Conservation (phyloP, 2,329 filamentous ascomycete species). For the Phyllosticta capitalensis region DNA sequence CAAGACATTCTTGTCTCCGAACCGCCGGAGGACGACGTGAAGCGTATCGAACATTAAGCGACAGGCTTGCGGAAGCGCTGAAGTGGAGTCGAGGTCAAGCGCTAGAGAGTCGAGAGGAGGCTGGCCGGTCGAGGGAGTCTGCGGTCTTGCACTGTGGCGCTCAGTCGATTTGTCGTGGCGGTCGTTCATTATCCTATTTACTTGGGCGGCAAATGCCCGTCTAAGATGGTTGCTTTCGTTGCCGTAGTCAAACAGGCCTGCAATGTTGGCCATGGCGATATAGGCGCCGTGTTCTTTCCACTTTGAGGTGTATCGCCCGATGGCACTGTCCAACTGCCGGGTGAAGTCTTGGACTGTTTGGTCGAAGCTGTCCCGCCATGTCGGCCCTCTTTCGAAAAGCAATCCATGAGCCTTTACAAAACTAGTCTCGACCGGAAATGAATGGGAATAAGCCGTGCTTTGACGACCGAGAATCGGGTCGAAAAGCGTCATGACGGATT, state of each 20-base stretch:
- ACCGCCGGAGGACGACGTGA: conserved; percentile 40
- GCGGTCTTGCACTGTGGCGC: conserved; percentile 12
- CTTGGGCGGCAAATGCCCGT: conserved; percentile 6
- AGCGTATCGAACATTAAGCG: conserved; percentile 38
- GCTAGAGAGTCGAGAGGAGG: conserved; percentile 1
- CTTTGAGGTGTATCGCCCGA: conserved; percentile 41
- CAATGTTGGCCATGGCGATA: conserved; percentile 48
- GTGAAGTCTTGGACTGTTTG: conserved; percentile 42
- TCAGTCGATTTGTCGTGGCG: conserved; percentile 14
- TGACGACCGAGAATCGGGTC: conserved; percentile 38
- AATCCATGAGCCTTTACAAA: conserved; percentile 58
- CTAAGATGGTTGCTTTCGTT: conserved; percentile 32
- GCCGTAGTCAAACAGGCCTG: conserved; percentile 46
- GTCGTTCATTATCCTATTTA: conserved; percentile 16
- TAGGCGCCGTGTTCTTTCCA: conserved; percentile 51
- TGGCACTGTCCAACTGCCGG: conserved; percentile 46
- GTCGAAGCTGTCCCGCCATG: conserved; percentile 35
- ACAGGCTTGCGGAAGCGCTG: conserved; percentile 26
- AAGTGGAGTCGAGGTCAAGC: conserved; percentile 13
- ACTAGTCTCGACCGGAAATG: conserved; percentile 43
- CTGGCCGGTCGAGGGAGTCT: not conserved
- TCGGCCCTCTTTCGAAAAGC: conserved; percentile 46
- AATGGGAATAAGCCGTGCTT: conserved; percentile 20
- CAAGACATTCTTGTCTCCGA: conserved; percentile 50
- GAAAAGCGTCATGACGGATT: conserved; percentile 62